Evolutionary conservation across 1,284 basidiomycete genomes (phyloP), one percentile per base, ranked within the genome.

Genomic region (Naganishia sp.): DNA sequence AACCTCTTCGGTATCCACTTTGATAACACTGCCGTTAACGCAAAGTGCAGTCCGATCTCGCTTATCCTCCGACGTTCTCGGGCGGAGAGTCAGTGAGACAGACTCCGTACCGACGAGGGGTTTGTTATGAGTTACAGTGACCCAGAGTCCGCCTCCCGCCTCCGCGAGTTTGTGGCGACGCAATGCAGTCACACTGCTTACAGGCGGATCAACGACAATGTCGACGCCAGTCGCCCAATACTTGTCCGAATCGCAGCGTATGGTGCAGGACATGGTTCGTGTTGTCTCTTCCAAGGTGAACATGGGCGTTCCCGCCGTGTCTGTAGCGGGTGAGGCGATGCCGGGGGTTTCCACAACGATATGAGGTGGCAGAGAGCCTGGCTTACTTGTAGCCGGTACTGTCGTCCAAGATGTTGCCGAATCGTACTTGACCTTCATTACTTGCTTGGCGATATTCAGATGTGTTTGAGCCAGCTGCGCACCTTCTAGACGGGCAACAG

Each of bases 91-190:
- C 31, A 82, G 74, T 50, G 87, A 81, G 6, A 94, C 82, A 53
- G 87, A 85, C 60, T 93, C 91, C 43, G 90, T 86, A 28, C 87
- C 87, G 2, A 91, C 85, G 64, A 87, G 17, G 21, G 42, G 15
- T 31, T 57, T 62, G 68, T 94, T 90, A 72, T 99, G 95, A 31
- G 89, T 90, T 71, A 99, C 84, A 0, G 92, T 95, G 25, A 99
- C 81, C 96, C 96, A 99, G n/a, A 97, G 81, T 0, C 95, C 95
- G 9, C 96, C 94, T 3, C 94, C 95, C 47, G 89, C 88, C 11
- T 85, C 83, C 0, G 92, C 93, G 11, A 99, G 83, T 21, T 89
- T 85, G 78, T 99, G 95, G 41, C 96, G 85, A 11, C 90, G 86
- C 21, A 99, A 83, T 67, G 90, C 93, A 1, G 88, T 87, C 45